These are phyloP conservation scores for Barbarea vulgaris DNA, from an alignment of 345 rosid genomes.

Conservation along the genomic window DNA sequence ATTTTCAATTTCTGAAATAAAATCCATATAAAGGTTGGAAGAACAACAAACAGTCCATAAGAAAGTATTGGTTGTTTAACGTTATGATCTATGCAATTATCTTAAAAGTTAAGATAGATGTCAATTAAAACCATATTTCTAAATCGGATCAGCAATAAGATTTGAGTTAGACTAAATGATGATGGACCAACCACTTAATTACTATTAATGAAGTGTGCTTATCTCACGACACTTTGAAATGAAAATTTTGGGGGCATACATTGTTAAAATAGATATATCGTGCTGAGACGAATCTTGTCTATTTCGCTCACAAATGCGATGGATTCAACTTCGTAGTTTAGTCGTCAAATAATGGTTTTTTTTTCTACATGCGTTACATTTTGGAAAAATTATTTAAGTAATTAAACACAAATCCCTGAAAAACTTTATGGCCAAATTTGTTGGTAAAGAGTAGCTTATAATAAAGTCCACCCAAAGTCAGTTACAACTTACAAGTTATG, in stretches of 20 bases:
- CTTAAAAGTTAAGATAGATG: slow-evolving; percentile 5
- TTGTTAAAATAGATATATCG: background rate
- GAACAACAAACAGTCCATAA: background rate
- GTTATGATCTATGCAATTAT: background rate
- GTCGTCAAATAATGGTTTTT: background rate
- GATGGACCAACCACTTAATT: slow-evolving; percentile 14
- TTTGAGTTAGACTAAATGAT: background rate
- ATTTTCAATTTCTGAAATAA: background rate
- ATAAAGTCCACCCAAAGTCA: too few species aligned
- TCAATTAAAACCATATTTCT: background rate
- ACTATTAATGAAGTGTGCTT: background rate
- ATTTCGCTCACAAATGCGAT: background rate
- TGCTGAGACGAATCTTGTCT: background rate
- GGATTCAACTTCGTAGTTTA: background rate
- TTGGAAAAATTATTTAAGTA: background rate
- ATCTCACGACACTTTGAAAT: background rate
- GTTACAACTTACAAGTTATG: too few species aligned
- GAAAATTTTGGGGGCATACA: background rate
- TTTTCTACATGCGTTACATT: background rate
- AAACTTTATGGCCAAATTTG: background rate
- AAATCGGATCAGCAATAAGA: background rate
- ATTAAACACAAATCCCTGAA: background rate
- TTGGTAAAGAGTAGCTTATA: slow-evolving; percentile 27
- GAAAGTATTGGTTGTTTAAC: slow-evolving; percentile 10
- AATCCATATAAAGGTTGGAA: background rate